Base-by-base conservation (phyloP, 768 basidiomycete species). In the Lentinula raphanica region DNA sequence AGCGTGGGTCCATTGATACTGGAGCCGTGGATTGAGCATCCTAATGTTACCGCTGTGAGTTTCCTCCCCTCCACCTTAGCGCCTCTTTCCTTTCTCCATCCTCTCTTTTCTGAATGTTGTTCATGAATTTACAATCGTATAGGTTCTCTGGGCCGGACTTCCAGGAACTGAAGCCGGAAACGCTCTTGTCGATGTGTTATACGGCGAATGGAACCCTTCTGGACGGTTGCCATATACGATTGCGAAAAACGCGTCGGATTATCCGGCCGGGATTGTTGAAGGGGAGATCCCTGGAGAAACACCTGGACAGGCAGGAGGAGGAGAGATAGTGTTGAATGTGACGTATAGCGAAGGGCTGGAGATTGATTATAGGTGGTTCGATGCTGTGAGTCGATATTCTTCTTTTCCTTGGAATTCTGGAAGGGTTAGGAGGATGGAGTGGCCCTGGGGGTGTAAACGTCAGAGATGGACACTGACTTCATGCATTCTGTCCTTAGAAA, bases 201-300 rank as follows among this genome's bases (percentile, higher is more conserved):
- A 84, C 61, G 90, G 89, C 2, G 73, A 71, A 27, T 84, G 79
- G 70, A 90, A 87, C 64, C 87, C 88, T 0, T 83, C 82, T 21
- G 88, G 84, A 6, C 75, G 83, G 28, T 69, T 91, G 17, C 87
- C 89, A 0, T 92, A 87, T 67, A 90, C 89, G 3, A 88, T 90
- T 62, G 87, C 88, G 29, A 86, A 85, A 71, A 65, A 73, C 19
- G 48, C 67, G 1, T 64, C 69, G 9, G 88, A 90, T 65, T 90
- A 90, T 66, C 64, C 81, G 11, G 81, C 85, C 0, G 77, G 80
- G 56, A 65, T 82, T 8, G 63, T 76, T 11, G 62, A 71, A 7
- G 77, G 74, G 5, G 78, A 72, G 12, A 65, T 66, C 28, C 63
- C 66, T 1, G 59, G 40, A n/a, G 44, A 46, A 7, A 25, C 25